Evolutionary conservation across 305 asterid species (phyloP), one percentile per base, ranked within the genome.

Genomic region (Solanum hybrid): DNA sequence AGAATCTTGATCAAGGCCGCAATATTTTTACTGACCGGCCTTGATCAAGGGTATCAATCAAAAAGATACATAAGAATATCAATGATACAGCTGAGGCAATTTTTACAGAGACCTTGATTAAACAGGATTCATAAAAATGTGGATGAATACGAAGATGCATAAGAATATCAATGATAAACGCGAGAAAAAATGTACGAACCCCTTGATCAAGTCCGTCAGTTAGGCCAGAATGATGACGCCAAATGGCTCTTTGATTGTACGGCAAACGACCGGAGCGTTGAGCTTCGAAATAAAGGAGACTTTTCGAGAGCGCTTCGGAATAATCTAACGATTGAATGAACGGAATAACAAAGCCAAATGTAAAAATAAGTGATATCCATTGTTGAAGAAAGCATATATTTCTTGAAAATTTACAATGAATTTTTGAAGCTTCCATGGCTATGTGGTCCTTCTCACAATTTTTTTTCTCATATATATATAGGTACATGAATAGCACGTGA

Each of bases 201-300:
- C 99, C 99, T 93, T 97, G 99, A 79, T 97, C 98, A 38, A 97
- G 95, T 86, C 99, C 99, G 91, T 97, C 99, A 89, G 97, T 95
- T 91, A 97, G 97, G 94, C 95, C 99, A 81, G 99, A 97, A 90
- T 97, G 99, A 91, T 95, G 97, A 38, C 99, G 96, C 99, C 99
- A 97, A 60, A 88, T 78, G 24, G 95, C 94, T 9, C 99, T 73
- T 90, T 97, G 98, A 90, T 94, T 92, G 93, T 95, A 94, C 10
- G 99, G 99, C 24, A 97, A 94, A 90, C 94, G 98, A 89, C 99
- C 99, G 91, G 99, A 97, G 86, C 99, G 97, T 90, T 95, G 98
- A 7, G 98, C 97, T 91, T 97, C 99, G 76, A 94, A 97, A 93
- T 97, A 96, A 82, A 97, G 94, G 91, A 97, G 95, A 80, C 98